Evolutionary conservation across 768 basidiomycete genomes (phyloP).

Genomic region (Mycena albidolilacea): DNA sequence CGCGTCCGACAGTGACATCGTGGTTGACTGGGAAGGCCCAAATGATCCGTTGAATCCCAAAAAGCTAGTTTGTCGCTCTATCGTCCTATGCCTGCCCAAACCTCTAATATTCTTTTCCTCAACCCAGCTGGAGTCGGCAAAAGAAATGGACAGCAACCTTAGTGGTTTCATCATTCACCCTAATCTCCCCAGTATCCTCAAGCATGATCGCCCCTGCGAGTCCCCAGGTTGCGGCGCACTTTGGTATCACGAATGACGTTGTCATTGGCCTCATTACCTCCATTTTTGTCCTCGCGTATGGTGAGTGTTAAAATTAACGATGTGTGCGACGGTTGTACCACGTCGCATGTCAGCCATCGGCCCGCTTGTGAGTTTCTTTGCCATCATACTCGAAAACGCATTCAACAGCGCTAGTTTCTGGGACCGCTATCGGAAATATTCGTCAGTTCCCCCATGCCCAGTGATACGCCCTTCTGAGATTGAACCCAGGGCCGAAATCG

Average conservation of each 20-base stretch:
- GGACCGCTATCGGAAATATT: slow-evolving; percentile 79
- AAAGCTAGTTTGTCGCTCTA: slow-evolving; percentile 59
- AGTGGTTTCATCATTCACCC: slow-evolving; percentile 78
- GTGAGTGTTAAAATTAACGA: slow-evolving; percentile 48
- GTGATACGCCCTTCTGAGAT: background rate
- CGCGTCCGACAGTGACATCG: slow-evolving; percentile 32
- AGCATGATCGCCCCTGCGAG: slow-evolving; percentile 82
- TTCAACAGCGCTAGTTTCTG: slow-evolving; percentile 49
- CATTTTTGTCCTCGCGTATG: slow-evolving; percentile 72
- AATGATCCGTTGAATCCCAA: slow-evolving; percentile 71
- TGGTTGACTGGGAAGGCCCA: slow-evolving; percentile 76
- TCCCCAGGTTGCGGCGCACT: slow-evolving; percentile 62
- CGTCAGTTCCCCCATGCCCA: background rate
- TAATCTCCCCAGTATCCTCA: slow-evolving; percentile 79
- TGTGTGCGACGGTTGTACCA: background rate
- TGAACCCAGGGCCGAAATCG: slow-evolving; percentile 21
- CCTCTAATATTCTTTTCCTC: background rate
- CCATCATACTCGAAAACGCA: background rate
- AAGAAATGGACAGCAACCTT: slow-evolving; percentile 77
- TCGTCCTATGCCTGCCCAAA: background rate
- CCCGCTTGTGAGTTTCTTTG: slow-evolving; percentile 55
- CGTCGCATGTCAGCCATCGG: slow-evolving; percentile 60
- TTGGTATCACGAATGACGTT: slow-evolving; percentile 66
- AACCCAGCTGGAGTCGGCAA: slow-evolving; percentile 66
- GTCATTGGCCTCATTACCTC: slow-evolving; percentile 72